A percentile compares a stretch with the other conserved stretches of the same genome.
These are phyloP conservation scores for Boletellus sp. DNA, from an alignment of 768 basidiomycete genomes.

Conservation along the genomic window DNA sequence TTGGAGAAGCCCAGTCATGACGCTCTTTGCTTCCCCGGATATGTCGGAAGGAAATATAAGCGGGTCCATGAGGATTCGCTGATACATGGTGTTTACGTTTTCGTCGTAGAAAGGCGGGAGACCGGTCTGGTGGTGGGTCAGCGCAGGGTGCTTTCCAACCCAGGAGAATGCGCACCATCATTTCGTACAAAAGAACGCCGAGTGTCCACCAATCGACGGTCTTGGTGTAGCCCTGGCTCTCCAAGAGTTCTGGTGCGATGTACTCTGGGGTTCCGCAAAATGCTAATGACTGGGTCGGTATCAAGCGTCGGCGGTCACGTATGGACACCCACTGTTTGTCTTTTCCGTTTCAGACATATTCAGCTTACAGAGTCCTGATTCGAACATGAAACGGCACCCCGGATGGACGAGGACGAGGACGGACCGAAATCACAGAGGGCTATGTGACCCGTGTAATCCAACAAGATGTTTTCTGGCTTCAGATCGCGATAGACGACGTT, in stretches of 20 bases:
- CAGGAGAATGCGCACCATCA: slow-evolving; percentile 60
- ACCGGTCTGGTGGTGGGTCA: slow-evolving; percentile 58
- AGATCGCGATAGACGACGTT: slow-evolving; percentile 98
- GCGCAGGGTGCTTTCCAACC: background rate
- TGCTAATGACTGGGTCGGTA: slow-evolving; percentile 41
- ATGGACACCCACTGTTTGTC: slow-evolving; percentile 75
- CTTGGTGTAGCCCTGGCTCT: slow-evolving; percentile 95
- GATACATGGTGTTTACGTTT: slow-evolving; percentile 97
- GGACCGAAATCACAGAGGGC: slow-evolving; percentile 94
- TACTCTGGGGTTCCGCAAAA: slow-evolving; percentile 99
- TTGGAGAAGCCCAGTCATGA: slow-evolving; percentile 85
- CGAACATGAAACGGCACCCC: slow-evolving; percentile 1
- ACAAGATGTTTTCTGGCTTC: slow-evolving; percentile 96
- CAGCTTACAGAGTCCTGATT: slow-evolving; percentile 76
- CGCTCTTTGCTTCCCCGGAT: slow-evolving; percentile 79
- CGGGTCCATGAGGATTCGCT: slow-evolving; percentile 91
- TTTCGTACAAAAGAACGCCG: slow-evolving; percentile 94
- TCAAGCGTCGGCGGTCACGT: background rate
- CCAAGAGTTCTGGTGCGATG: slow-evolving; percentile 94
- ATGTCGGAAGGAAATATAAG: slow-evolving; percentile 90
- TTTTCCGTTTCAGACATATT: slow-evolving; percentile 99
- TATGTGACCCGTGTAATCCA: slow-evolving; percentile 98
- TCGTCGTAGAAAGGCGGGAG: slow-evolving; percentile 99
- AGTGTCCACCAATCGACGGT: slow-evolving; percentile 99
- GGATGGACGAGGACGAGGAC: slow-evolving; percentile 1